A percentile compares a stretch with the other conserved stretches of the same genome.
Evolutionary conservation across 1,139 yeast genomes (phyloP).

Genomic region (Petasospora rhodanensis): DNA sequence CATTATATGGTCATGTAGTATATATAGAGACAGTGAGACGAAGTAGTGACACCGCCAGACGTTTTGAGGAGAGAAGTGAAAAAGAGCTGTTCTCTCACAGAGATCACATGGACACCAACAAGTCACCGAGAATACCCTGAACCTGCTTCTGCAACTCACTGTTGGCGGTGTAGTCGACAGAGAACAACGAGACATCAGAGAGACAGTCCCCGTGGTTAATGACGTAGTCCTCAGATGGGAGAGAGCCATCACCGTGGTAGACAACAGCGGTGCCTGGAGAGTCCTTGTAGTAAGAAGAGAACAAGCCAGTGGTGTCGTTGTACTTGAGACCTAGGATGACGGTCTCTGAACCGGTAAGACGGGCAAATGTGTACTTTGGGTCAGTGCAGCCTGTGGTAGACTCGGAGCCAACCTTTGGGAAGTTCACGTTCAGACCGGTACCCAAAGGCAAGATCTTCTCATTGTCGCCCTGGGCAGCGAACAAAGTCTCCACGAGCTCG

Average conservation of each 20-base stretch:
- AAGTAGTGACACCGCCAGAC: too few species aligned
- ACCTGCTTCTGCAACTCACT: slow-evolving; percentile 13
- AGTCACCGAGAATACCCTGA: slow-evolving; percentile 10
- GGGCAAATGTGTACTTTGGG: slow-evolving; percentile 37
- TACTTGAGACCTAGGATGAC: slow-evolving; percentile 11
- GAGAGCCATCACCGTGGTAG: slow-evolving; percentile 19
- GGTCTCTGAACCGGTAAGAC: slow-evolving; percentile 38
- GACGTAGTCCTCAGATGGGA: slow-evolving; percentile 21
- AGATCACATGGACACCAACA: slow-evolving; percentile 9
- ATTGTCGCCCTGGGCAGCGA: slow-evolving; percentile 30
- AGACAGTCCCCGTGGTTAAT: slow-evolving; percentile 13
- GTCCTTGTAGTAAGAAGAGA: slow-evolving; percentile 5
- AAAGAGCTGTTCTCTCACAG: too few species aligned
- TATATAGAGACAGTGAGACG: too few species aligned
- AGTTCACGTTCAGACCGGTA: slow-evolving; percentile 44
- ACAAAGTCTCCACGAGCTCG: slow-evolving; percentile 37
- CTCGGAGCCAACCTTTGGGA: slow-evolving; percentile 40
- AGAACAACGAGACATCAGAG: slow-evolving; percentile 19
- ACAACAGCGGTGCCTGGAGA: slow-evolving; percentile 14
- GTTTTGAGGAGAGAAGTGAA: too few species aligned
- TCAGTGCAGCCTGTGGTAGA: slow-evolving; percentile 33
- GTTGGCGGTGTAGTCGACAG: slow-evolving; percentile 25
- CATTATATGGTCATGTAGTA: too few species aligned
- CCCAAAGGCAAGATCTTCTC: slow-evolving; percentile 37
- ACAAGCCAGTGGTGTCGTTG: slow-evolving; percentile 18